Percentiles rank a stretch among this genome's conserved stretches.
phyloP scores from a whole-genome alignment of 2,329 filamentous ascomycete genomes.

The Trichophyton simii region DNA sequence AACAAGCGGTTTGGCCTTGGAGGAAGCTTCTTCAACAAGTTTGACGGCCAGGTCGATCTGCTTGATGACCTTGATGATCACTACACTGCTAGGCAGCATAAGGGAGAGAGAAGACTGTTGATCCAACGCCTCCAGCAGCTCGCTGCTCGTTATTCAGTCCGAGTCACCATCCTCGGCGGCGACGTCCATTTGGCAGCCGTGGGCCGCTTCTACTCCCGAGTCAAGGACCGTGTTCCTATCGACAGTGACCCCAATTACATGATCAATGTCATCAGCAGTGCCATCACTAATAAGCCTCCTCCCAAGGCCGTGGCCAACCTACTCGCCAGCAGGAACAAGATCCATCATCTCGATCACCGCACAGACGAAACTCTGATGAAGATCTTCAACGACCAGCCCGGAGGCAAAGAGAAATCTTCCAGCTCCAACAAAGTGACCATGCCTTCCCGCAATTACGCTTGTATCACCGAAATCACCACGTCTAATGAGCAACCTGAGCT shows the following conservation, averaged over 20 bases:
- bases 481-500: slow-evolving; percentile 7
- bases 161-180: slow-evolving; percentile 50
- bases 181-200: slow-evolving; percentile 54
- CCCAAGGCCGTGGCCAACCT: slow-evolving; percentile 53
- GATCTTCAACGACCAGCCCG: slow-evolving; percentile 50
- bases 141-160: slow-evolving; percentile 42
- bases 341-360: slow-evolving; percentile 50
- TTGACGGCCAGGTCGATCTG: slow-evolving; percentile 63
- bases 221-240: slow-evolving; percentile 43
- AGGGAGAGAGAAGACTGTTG: slow-evolving; percentile 67
- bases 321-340: slow-evolving; percentile 51
- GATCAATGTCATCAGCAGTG: slow-evolving; percentile 51
- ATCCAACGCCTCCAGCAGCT: slow-evolving; percentile 52
- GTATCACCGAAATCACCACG: slow-evolving; percentile 42
- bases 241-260: slow-evolving; percentile 52
- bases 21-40: slow-evolving; percentile 80
- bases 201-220: slow-evolving; percentile 53
- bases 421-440: slow-evolving; percentile 75
- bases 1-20: slow-evolving; percentile 83
- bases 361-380: slow-evolving; percentile 54
- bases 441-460: slow-evolving; percentile 54
- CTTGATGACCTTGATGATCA: slow-evolving; percentile 55
- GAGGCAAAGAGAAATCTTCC: slow-evolving; percentile 49
- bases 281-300: slow-evolving; percentile 57
- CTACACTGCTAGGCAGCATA: slow-evolving; percentile 86